Evolutionary conservation across 202 grass and related monocot species (phyloP).

Genomic region (Alloteropsis angusta): DNA sequence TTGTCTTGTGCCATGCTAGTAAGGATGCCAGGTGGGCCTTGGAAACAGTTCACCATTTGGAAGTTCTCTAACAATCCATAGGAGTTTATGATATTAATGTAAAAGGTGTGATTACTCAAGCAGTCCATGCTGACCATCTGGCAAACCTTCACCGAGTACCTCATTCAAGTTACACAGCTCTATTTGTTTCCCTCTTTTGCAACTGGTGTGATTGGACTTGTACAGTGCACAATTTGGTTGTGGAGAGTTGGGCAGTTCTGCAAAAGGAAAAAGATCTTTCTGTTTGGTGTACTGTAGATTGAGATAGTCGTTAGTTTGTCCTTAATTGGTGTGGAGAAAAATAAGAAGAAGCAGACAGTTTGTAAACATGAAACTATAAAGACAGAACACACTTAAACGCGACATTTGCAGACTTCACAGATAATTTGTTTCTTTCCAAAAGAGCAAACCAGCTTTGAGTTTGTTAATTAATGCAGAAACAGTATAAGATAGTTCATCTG

Average conservation of each 20-base stretch:
- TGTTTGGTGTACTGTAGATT: neutral
- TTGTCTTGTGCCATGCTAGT: conserved; percentile 9
- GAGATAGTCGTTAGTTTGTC: neutral
- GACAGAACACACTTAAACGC: neutral
- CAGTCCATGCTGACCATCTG: neutral
- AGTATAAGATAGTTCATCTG: neutral
- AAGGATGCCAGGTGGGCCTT: neutral
- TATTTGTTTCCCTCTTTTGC: neutral
- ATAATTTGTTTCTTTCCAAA: neutral
- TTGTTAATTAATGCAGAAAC: neutral
- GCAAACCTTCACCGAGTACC: neutral
- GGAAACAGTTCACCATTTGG: conserved; percentile 4
- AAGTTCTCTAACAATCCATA: neutral
- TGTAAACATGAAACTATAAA: neutral
- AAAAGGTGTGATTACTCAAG: neutral
- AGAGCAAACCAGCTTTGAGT: neutral
- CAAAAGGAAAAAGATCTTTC: neutral
- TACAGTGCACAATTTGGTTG: neutral
- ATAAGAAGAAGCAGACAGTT: neutral
- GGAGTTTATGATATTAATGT: neutral
- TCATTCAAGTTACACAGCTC: neutral
- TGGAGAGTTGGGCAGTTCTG: neutral
- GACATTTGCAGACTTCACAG: neutral
- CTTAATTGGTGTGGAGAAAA: neutral
- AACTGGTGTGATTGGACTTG: neutral